Conservation (phyloP, 352 stramenopile species). For the Phytopythium ostracodes region DNA sequence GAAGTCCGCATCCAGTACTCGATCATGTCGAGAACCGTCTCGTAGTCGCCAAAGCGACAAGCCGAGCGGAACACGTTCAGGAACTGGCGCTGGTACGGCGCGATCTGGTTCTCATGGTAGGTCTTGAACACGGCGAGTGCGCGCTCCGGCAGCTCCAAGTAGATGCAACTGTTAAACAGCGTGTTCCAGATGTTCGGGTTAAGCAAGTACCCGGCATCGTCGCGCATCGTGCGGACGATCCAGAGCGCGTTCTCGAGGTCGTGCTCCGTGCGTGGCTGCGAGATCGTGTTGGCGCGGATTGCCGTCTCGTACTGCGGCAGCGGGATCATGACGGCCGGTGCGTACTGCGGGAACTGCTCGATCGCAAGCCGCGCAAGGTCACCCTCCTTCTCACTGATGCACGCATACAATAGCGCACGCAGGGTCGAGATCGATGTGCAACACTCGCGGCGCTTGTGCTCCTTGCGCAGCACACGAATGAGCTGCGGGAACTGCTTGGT, state of each 20-base stretch:
- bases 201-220: conserved; percentile 38
- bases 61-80: conserved; percentile 33
- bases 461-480: conserved; percentile 23
- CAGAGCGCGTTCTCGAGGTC: conserved; percentile 34
- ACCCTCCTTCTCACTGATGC: conserved; percentile 26
- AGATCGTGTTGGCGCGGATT: conserved; percentile 29
- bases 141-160: conserved; percentile 23
- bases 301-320: conserved; percentile 32
- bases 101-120: conserved; percentile 32
- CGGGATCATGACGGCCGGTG: conserved; percentile 23
- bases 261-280: conserved; percentile 18
- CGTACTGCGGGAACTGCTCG: conserved; percentile 20
- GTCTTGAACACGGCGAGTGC: conserved; percentile 40
- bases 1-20: conserved; percentile 23
- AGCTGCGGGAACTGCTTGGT: conserved; percentile 26
- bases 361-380: conserved; percentile 24
- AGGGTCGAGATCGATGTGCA: conserved; percentile 24
- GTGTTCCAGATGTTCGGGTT: conserved; percentile 36
- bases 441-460: conserved; percentile 18
- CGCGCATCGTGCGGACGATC: conserved; percentile 23
- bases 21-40: conserved; percentile 38
- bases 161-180: conserved; percentile 43
- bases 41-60: conserved; percentile 21
- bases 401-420: conserved; percentile 25
- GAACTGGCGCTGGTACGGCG: conserved; percentile 33